phyloP scores from a whole-genome alignment of 176 grass and related monocot species.

The Aegilops bicornis region DNA sequence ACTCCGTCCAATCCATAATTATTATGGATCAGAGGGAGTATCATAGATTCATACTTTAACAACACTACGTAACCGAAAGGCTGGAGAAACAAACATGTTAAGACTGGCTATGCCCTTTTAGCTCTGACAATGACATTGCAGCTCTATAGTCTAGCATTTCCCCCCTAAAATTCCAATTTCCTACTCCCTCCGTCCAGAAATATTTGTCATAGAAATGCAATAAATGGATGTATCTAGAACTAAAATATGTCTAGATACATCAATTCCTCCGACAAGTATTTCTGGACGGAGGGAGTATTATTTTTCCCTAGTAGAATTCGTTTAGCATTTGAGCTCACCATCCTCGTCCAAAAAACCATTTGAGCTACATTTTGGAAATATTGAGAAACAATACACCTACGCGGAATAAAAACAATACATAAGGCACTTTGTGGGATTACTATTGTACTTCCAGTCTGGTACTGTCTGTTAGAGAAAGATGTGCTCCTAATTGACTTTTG shows the following conservation, averaged over 20 bases:
- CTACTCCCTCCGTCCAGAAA: too few species aligned
- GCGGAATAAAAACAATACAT: neutral
- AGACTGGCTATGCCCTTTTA: neutral
- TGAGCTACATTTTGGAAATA: neutral
- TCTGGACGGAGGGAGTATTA: too few species aligned
- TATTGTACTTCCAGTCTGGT: neutral
- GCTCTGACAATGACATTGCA: neutral
- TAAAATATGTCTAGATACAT: too few species aligned
- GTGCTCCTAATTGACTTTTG: neutral
- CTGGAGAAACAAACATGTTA: neutral
- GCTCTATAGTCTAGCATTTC: neutral
- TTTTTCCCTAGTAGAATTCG: neutral
- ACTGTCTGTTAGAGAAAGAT: neutral
- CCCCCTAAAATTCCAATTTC: neutral
- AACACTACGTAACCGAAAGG: neutral
- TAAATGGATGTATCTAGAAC: too few species aligned
- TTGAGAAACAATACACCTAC: neutral
- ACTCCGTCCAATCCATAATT: too few species aligned
- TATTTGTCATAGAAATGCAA: too few species aligned
- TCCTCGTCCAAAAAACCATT: neutral
- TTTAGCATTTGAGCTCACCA: neutral
- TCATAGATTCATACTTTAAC: constrained; percentile 3
- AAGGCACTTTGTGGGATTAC: neutral
- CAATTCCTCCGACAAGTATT: too few species aligned
- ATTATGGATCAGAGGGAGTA: neutral